Base-by-base conservation (phyloP, 2,329 filamentous ascomycete genomes). In the Emergomyces pasteurianus region DNA sequence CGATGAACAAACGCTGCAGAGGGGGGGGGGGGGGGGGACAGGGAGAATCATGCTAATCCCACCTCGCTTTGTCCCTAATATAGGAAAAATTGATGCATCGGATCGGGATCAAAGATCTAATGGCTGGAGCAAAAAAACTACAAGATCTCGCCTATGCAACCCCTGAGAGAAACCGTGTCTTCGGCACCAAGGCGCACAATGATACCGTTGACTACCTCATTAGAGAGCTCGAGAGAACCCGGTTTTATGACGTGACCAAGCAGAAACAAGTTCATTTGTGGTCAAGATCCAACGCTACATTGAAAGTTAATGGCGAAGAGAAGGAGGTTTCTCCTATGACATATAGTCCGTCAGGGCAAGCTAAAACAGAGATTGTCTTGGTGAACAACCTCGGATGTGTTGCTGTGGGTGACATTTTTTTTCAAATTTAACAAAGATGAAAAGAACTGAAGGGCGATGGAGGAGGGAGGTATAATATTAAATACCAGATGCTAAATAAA, bases 301-400 rank as follows among this genome's bases (percentile, higher is more conserved):
- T 66, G n/a, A 60, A 21, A 7, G 59, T 64, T 53, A 59, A 63
- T 57, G 62, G 58, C 54, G 60, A 63, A 52, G 38, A 63, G 1
- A 18, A 49, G 28, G 47, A 61, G 7, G 47, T 62, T 54, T n/a
- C 23, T 52, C 58, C 62, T 42, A 65, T 66, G 63, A 65, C 64
- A 38, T 66, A 63, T 46, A 59, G 58, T 38, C 64, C 64, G 12
- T 63, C 63, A 23, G 62, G 57, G 4, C 53, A 63, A 10, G 49
- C 61, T 21, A 54, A 53, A 8, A 58, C 47, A 42, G 62, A 65
- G 10, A 68, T 90, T 3, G 77, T 86, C n/a, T 77, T 84, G 12
- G 83, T 86, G 10, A 72, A 74, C 10, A 84, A 85, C 67, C 72
- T 83, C 5, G 88, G 88, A 54, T 92, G 88, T 71, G 70, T 80